Evolutionary conservation across 2,329 filamentous ascomycete species (phyloP).

Genomic region (Fusarium multiceps): DNA sequence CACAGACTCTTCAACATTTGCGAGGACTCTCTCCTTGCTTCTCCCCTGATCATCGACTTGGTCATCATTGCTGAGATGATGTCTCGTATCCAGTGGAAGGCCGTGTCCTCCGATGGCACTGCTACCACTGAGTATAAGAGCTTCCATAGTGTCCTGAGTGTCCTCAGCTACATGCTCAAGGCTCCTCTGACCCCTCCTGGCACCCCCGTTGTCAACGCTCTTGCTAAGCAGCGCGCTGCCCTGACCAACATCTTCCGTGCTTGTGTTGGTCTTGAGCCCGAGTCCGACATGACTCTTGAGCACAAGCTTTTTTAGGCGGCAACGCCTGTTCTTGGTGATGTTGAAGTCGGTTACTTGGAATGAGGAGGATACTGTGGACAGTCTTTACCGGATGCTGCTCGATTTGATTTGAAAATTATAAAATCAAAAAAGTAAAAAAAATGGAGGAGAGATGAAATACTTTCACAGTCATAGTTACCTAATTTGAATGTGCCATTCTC

Average conservation of each 20-base stretch:
- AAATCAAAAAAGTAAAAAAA: conserved; percentile 22
- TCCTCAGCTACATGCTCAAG: conserved; percentile 99
- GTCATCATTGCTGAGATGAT: conserved; percentile 96
- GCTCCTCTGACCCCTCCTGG: conserved; percentile 93
- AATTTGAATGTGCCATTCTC: conserved; percentile 43
- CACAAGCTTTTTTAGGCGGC: conserved; percentile 86
- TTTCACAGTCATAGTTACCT: conserved; percentile 35
- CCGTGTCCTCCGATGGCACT: conserved; percentile 62
- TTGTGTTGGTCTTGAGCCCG: conserved; percentile 94
- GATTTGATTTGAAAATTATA: conserved; percentile 1
- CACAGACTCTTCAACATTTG: conserved; percentile 94
- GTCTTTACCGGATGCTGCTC: conserved; percentile 30
- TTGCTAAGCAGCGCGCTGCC: conserved; percentile 94
- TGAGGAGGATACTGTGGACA: conserved; percentile 17
- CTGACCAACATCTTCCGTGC: conserved; percentile 99
- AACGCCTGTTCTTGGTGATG: background rate
- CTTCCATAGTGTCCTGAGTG: conserved; percentile 96
- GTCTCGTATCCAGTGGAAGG: conserved; percentile 96
- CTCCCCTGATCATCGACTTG: conserved; percentile 96
- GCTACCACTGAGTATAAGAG: conserved; percentile 79
- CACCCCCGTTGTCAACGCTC: conserved; percentile 93
- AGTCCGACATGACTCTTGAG: conserved; percentile 99
- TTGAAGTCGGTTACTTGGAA: background rate
- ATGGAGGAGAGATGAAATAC: conserved; percentile 32
- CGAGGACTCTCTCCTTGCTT: conserved; percentile 96